Base-by-base conservation (phyloP, 805 yeast species). In the Ogataea polymorpha region DNA sequence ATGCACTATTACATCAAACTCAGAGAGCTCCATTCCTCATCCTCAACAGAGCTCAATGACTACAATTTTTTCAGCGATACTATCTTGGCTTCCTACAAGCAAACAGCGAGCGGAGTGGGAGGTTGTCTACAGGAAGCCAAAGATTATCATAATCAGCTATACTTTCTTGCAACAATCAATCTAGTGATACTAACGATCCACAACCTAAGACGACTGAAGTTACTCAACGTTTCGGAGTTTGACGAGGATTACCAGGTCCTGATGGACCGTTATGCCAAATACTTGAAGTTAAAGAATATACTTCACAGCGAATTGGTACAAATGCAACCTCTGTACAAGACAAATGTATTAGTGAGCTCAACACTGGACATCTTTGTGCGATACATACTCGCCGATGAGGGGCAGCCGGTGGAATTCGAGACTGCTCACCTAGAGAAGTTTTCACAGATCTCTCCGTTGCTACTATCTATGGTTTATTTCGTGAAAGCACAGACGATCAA, bases 1-100 rank as follows among this genome's bases (percentile, higher is more conserved):
- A 64, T 68, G 39, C 64, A 62, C 41, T 70, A 70, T 43, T 71
- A 65, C 45, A 39, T 55, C 25, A 63, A 65, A 39, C 64, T 68
- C 5, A 53, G 68, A 18, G 50, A 49, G 33, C 33, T 56, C n/a
- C 45, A 39, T 25, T 50, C 59, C 6, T 39, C 53, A 1, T 20
- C 23, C 7, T 11, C 39, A 3, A 52, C 47, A 35, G 60, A 55
- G 25, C 41, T 52, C 5, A 51, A 48, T 25, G 38, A 41, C 18
- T 44, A 46, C 11, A 44, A 46, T 16, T 58, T 58, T 31, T 51
- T 56, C 36, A 53, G 36, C 26, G 62, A 59, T 33, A 46, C 40
- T 11, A 34, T 54, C 5, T 28, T 46, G 11, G 54, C 45, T 1
- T 51, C 58, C 7, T 51, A 50, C 31, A 36, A 45, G 7, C 60